Conservation (phyloP, 257 asterid genomes). For the Cruciata laevipes region DNA sequence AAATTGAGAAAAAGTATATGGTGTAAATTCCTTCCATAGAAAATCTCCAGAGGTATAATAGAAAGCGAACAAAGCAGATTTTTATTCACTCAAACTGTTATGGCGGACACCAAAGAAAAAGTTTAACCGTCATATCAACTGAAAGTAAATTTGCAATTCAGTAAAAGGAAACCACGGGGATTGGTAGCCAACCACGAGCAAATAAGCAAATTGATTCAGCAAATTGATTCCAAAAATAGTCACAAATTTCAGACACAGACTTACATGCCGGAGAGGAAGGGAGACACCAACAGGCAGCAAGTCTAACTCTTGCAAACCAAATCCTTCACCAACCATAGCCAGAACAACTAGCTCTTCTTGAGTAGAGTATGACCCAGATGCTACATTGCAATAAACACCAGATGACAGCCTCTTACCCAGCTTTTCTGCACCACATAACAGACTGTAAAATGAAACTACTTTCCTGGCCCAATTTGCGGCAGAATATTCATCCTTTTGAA, state of each 20-base stretch:
- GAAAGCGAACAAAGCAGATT: neutral
- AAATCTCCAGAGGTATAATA: neutral
- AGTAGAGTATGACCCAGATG: conserved; percentile 56
- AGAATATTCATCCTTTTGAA: conserved; percentile 63
- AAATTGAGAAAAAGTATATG: neutral
- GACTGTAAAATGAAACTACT: conserved; percentile 78
- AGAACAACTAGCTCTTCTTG: conserved; percentile 71
- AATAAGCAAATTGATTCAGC: neutral
- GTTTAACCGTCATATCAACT: neutral
- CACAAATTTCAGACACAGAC: conserved; percentile 18
- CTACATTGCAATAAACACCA: conserved; percentile 72
- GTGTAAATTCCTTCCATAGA: neutral
- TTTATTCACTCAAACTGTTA: neutral
- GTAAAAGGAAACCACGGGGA: neutral
- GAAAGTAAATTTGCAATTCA: neutral
- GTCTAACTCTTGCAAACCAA: conserved; percentile 87
- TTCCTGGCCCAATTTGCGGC: conserved; percentile 77
- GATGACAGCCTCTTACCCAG: conserved; percentile 58
- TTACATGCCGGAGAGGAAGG: conserved; percentile 94
- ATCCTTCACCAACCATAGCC: conserved; percentile 96
- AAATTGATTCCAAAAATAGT: neutral
- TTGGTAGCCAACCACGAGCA: neutral
- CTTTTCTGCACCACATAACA: conserved; percentile 76
- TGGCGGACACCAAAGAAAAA: neutral
- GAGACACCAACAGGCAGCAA: conserved; percentile 92